These are phyloP conservation scores for Aspergillus pseudoterreus DNA, from an alignment of 2,329 filamentous ascomycete genomes.

Conservation along the genomic window DNA sequence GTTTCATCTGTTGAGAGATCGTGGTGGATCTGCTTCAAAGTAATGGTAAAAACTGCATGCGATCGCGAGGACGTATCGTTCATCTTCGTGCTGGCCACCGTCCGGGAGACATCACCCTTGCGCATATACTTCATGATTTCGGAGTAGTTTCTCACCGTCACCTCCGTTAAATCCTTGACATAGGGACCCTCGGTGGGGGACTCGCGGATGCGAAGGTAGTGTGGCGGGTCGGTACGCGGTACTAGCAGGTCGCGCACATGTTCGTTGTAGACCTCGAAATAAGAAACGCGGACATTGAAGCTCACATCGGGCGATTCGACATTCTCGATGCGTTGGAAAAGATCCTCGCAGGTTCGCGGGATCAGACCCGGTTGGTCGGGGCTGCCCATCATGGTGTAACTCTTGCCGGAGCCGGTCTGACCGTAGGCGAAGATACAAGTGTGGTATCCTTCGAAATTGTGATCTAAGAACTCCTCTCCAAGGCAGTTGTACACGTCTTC, in stretches of 20 bases:
- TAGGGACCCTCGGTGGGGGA: conserved; percentile 93
- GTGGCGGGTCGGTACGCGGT: conserved; percentile 71
- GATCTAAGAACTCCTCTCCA: conserved; percentile 94
- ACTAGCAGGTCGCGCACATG: conserved; percentile 92
- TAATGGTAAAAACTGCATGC: conserved; percentile 96
- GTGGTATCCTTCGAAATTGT: conserved; percentile 99
- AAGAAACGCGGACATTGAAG: conserved; percentile 95
- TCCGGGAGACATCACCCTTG: conserved; percentile 80
- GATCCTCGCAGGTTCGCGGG: conserved; percentile 88
- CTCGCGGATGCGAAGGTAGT: conserved; percentile 96
- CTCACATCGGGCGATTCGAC: conserved; percentile 86
- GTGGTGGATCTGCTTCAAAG: conserved; percentile 96
- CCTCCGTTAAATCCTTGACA: conserved; percentile 92
- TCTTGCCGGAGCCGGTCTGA: conserved; percentile 95
- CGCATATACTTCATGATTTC: conserved; percentile 92
- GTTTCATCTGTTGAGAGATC: conserved; percentile 97
- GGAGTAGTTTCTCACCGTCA: conserved; percentile 78
- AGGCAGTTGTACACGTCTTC: conserved; percentile 91
- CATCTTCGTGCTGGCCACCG: conserved; percentile 94
- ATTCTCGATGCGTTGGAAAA: conserved; percentile 87
- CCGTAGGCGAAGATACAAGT: conserved; percentile 99
- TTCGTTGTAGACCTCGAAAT: conserved; percentile 99
- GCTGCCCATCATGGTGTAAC: conserved; percentile 96
- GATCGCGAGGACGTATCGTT: conserved; percentile 97
- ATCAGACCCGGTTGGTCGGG: conserved; percentile 85